Conservation (phyloP, 176 grass and related monocot genomes). For the Neostapfia colusana region DNA sequence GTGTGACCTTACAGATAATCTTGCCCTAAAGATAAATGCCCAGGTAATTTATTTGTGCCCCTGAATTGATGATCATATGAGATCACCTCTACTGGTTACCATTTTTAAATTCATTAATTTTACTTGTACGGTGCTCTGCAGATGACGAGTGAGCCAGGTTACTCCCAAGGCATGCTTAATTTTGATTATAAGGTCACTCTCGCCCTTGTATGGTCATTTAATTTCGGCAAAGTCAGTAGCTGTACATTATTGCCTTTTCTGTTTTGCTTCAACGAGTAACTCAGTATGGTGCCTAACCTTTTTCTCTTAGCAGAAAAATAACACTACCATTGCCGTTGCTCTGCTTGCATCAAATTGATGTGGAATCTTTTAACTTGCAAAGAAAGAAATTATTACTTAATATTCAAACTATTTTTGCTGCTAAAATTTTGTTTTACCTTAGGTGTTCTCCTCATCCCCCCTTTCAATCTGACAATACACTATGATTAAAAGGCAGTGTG, state of each 20-base stretch:
- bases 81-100: not conserved
- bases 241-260: not conserved
- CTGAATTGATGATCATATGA: not conserved
- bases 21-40: constrained; percentile 58
- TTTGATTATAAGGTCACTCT: constrained; percentile 73
- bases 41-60: constrained; percentile 50
- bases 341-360: not conserved
- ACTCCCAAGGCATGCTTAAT: constrained; percentile 55
- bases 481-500: not conserved
- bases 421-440: not conserved
- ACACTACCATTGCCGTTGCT: not conserved
- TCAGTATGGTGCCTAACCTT: no score
- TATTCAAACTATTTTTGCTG: not conserved
- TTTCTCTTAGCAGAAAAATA: no score
- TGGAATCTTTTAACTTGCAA: not conserved
- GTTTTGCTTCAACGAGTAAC: not conserved
- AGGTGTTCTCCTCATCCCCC: not conserved
- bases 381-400: not conserved
- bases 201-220: not conserved
- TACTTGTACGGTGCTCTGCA: constrained; percentile 42
- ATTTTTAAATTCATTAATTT: not conserved
- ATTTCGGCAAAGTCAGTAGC: not conserved
- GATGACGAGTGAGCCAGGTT: constrained; percentile 69
- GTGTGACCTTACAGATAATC: constrained; percentile 52
- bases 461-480: not conserved